Conservation (phyloP, 2,329 filamentous ascomycete species). For the Ilyonectria sp. region DNA sequence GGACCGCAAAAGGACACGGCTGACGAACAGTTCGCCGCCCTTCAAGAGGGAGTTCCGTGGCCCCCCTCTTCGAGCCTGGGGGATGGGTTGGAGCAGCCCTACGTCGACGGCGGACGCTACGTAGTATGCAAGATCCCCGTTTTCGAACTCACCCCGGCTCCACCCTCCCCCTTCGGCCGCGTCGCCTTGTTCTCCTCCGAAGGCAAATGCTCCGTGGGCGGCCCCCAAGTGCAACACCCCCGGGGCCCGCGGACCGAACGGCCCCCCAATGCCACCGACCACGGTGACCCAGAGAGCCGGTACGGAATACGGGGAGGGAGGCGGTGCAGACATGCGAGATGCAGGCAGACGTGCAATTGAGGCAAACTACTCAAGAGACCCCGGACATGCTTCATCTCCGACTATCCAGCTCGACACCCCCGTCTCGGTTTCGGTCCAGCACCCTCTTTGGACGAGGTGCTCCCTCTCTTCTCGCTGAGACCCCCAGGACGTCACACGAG, state of each 20-base stretch:
- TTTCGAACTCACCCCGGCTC: slow-evolving; percentile 10
- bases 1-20: no score
- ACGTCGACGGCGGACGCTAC: slow-evolving; percentile 17
- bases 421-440: neutral
- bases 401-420: slow-evolving; percentile 3
- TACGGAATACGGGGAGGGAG: slow-evolving; percentile 6
- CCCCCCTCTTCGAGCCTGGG: neutral
- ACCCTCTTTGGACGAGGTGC: neutral
- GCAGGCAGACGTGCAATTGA: neutral
- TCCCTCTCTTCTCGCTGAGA: slow-evolving; percentile 15
- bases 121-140: slow-evolving; percentile 21
- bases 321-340: neutral
- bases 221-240: slow-evolving; percentile 18
- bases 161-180: slow-evolving; percentile 22
- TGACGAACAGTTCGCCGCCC: no score
- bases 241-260: slow-evolving; percentile 7
- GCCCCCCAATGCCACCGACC: slow-evolving; percentile 13
- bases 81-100: slow-evolving; percentile 22
- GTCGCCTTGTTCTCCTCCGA: slow-evolving; percentile 20
- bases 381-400: slow-evolving; percentile 23
- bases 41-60: neutral
- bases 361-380: neutral
- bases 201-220: slow-evolving; percentile 12
- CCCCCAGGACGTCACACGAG: slow-evolving; percentile 33
- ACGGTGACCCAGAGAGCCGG: slow-evolving; percentile 31